phyloP scores from a whole-genome alignment of 208 protist genomes.

The Strigomonas culicis region DNA sequence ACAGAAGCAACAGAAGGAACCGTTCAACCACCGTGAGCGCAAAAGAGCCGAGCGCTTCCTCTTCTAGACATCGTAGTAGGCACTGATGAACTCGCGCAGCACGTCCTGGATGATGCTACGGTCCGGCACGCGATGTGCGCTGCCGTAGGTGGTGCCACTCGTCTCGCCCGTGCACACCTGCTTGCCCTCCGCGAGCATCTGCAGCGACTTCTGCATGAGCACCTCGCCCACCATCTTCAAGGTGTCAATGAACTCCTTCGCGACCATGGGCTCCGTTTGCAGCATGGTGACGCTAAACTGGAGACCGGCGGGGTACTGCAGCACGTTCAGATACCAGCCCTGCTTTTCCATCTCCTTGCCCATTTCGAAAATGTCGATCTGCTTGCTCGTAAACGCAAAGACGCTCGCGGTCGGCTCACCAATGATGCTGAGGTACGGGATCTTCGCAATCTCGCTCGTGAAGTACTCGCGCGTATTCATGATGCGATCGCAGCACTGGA shows the following conservation, averaged over 20 bases:
- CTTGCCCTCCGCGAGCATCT: slow-evolving; percentile 35
- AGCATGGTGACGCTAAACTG: slow-evolving; percentile 92
- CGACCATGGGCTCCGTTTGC: slow-evolving; percentile 72
- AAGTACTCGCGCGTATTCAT: slow-evolving; percentile 80
- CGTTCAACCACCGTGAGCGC: slow-evolving; percentile 6
- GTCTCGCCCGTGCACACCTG: slow-evolving; percentile 18
- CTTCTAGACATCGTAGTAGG: slow-evolving; percentile 49
- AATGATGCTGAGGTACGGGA: slow-evolving; percentile 80
- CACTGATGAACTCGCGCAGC: slow-evolving; percentile 72
- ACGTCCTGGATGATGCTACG: slow-evolving; percentile 88
- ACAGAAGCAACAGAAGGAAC: slow-evolving; percentile 12
- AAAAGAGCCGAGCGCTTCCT: background rate
- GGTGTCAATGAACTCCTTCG: slow-evolving; percentile 77
- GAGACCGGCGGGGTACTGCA: slow-evolving; percentile 93
- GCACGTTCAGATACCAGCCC: slow-evolving; percentile 93
- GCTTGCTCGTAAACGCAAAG: slow-evolving; percentile 83
- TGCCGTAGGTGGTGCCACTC: slow-evolving; percentile 92
- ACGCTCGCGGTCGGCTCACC: slow-evolving; percentile 82
- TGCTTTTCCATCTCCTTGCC: slow-evolving; percentile 67
- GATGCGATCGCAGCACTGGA: slow-evolving; percentile 73
- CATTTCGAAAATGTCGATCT: slow-evolving; percentile 92
- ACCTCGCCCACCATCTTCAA: slow-evolving; percentile 39
- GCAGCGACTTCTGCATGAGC: slow-evolving; percentile 36
- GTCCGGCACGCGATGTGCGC: slow-evolving; percentile 88
- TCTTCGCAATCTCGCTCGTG: slow-evolving; percentile 44